Evolutionary conservation across 352 stramenopile species (phyloP), one percentile per base, ranked within the genome.

Genomic region (Plasmopara viticola): DNA sequence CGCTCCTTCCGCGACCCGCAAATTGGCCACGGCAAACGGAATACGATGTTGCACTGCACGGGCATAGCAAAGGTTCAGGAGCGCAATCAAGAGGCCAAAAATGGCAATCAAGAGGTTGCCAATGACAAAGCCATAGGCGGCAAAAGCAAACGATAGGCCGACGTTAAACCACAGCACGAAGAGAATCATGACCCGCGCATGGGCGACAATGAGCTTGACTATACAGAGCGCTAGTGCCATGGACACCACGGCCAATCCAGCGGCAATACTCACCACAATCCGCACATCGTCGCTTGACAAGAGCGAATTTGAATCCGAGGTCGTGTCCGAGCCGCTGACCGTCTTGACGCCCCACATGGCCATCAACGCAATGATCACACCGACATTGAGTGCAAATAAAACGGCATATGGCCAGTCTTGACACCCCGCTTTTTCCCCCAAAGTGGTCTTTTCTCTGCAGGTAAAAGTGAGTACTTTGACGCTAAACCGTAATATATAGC

Each of bases 11-110:
- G 86, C 93, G 9, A 94, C 86, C 17, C 76, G 71, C 33, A 98
- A 66, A 62, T 97, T 98, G 15, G 91, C 86, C 10, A 90, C 81
- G 4, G 94, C 94, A 64, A 98, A 98, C 20, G 93, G 89, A 58
- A 98, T 97, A 35, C 88, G 84, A 70, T 95, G 54, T 81, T 83
- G 61, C 38, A 95, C 83, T 1, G 76, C 68, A 29, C 72, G 85
- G 6, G 86, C 77, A 72, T 97, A 98, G 71, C 84, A 94, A 44
- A 92, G 53, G 47, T 74, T 82, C 37, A 94, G 52, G 44, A 92
- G 48, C 2, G 67, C 80, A 49, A 92, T 67, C 31, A 93, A 66
- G 12, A 56, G 29, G 18, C 70, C 74, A 38, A 94, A 60, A 29
- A 93, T 64, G 44, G 73, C 82, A 44, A 91, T 63, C 28, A 86